Conservation (phyloP, 306 rosid genomes). For the Echinosophora koreensis region DNA sequence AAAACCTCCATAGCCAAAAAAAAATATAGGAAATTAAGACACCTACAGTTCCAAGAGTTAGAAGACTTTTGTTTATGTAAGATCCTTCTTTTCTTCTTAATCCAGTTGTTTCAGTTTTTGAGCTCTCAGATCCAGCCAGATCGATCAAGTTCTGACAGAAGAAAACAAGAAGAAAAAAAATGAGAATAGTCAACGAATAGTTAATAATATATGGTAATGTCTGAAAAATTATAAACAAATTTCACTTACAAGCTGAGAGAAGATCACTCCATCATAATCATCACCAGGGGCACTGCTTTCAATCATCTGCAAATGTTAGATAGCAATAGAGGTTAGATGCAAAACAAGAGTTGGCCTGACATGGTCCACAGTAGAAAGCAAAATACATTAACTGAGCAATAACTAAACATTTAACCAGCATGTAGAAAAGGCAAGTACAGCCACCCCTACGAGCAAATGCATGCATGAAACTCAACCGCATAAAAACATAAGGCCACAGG, state of each 20-base stretch:
- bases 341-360: background rate
- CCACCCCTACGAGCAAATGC: conserved; percentile 24
- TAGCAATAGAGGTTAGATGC: conserved; percentile 19
- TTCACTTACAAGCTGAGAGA: conserved; percentile 96
- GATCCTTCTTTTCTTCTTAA: conserved; percentile 98
- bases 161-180: conserved; percentile 32
- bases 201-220: conserved; percentile 10
- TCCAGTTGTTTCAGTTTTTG: conserved; percentile 98
- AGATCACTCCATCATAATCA: conserved; percentile 96
- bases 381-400: conserved; percentile 7
- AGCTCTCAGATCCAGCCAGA: conserved; percentile 99
- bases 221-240: conserved; percentile 25
- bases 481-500: conserved; percentile 39
- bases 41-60: conserved; percentile 99
- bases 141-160: conserved; percentile 85
- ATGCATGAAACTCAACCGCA: conserved; percentile 32
- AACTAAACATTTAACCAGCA: conserved; percentile 22
- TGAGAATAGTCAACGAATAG: conserved; percentile 18
- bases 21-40: conserved; percentile 35
- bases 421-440: conserved; percentile 11
- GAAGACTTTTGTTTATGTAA: conserved; percentile 96
- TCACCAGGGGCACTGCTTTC: conserved; percentile 98
- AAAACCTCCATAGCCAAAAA: conserved; percentile 31
- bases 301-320: conserved; percentile 80
- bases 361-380: background rate